phyloP scores from a whole-genome alignment of 768 basidiomycete genomes.

The Tricholoma sp. region DNA sequence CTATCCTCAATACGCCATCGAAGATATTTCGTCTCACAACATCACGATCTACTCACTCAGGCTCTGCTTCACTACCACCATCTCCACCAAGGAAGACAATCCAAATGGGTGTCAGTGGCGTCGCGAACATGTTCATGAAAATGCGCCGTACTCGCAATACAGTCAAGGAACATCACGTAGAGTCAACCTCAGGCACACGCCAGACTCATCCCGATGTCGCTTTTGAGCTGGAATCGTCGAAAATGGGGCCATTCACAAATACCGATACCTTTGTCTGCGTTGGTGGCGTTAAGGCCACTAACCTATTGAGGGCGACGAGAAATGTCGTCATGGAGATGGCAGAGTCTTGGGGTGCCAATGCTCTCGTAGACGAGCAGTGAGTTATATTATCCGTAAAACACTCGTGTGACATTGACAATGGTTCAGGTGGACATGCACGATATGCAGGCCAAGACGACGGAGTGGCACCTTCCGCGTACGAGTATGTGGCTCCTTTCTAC shows the following conservation, averaged over 20 bases:
- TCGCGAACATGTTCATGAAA: conserved; percentile 53
- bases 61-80: conserved; percentile 7
- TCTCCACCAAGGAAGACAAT: conserved; percentile 13
- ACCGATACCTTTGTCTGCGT: conserved; percentile 50
- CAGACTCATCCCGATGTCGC: conserved; percentile 33
- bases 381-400: conserved; percentile 21
- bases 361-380: conserved; percentile 66
- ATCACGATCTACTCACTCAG: conserved; percentile 1
- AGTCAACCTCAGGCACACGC: conserved; percentile 34
- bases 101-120: conserved; percentile 30
- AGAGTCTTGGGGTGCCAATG: conserved; percentile 46
- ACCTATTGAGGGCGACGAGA: conserved; percentile 54
- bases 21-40: conserved; percentile 8
- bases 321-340: conserved; percentile 46
- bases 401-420: conserved; percentile 8
- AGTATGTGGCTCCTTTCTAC: conserved; percentile 31
- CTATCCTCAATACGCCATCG: neutral
- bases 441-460: conserved; percentile 47
- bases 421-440: conserved; percentile 59
- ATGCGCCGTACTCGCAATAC: conserved; percentile 33
- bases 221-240: conserved; percentile 18
- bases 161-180: conserved; percentile 23
- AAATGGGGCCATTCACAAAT: conserved; percentile 23
- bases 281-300: conserved; percentile 56
- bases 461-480: conserved; percentile 49